Conservation (phyloP, 495 filamentous ascomycete genomes). For the Aspergillus indologenus region DNA sequence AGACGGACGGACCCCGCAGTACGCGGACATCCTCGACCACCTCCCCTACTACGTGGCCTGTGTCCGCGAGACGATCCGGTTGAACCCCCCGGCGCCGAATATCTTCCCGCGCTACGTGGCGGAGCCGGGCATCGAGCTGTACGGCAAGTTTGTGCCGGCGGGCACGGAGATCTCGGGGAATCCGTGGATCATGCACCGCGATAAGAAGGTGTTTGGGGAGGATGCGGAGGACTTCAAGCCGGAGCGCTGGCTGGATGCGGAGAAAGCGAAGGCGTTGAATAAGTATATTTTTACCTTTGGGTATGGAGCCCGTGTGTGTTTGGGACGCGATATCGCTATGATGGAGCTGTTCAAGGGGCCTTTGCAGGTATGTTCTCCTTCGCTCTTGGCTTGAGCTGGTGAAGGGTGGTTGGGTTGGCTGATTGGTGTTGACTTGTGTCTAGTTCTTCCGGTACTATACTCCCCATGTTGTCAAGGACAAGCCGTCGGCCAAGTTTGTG, state of each 20-base stretch:
- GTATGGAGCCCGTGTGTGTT: constrained; percentile 50
- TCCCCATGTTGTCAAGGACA: constrained; percentile 28
- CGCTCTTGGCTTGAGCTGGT: neutral
- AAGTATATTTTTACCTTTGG: constrained; percentile 55
- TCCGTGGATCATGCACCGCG: constrained; percentile 51
- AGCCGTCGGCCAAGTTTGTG: constrained; percentile 36
- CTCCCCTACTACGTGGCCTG: constrained; percentile 49
- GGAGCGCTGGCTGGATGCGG: constrained; percentile 42
- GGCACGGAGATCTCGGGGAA: constrained; percentile 59
- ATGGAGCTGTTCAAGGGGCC: constrained; percentile 56
- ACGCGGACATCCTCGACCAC: constrained; percentile 39
- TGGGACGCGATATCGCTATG: constrained; percentile 54
- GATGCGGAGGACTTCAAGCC: constrained; percentile 41
- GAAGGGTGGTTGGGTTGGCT: too few species aligned
- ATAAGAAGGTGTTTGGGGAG: constrained; percentile 48
- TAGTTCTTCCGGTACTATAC: constrained; percentile 41
- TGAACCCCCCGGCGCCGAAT: constrained; percentile 51
- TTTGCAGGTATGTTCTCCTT: constrained; percentile 38
- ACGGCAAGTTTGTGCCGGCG: constrained; percentile 52
- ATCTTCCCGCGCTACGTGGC: constrained; percentile 47
- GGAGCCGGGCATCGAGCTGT: constrained; percentile 50
- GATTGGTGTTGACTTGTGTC: neutral
- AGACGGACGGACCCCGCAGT: constrained; percentile 31
- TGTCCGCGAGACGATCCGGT: constrained; percentile 51
- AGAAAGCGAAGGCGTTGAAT: constrained; percentile 44